Evolutionary conservation across 352 stramenopile genomes (phyloP), one percentile per base, ranked within the genome.

Genomic region (Phytopythium delawarense): DNA sequence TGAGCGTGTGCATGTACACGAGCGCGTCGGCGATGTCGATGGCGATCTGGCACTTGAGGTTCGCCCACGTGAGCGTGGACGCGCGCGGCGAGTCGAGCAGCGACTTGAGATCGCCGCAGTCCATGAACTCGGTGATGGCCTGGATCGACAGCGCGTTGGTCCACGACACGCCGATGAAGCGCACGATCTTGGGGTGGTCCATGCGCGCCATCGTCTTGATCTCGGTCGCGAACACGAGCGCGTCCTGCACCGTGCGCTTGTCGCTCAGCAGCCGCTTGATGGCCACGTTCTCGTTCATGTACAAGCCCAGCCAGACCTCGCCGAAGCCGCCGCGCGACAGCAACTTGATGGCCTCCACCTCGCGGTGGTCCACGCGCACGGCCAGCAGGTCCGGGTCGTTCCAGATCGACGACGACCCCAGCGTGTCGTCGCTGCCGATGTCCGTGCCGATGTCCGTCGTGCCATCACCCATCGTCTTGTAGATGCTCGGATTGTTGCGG

Each of bases 81-180:
- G 74, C 64, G 46, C 69, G 62, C 6, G 37, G 71, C 20, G 70
- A 84, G 54, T 80, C 65, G 2, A 91, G 61, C 13, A 85, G 59
- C 59, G 69, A 75, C 34, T 76, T 75, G 16, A 91, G 62, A 45
- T 91, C 78, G 18, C 79, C 82, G 28, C 77, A 81, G 64, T 91
- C 78, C 78, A 89, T 88, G 48, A 84, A 89, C 55, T 89, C 82
- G 0, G 71, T 87, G 44, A 91, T 65, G 9, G 75, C 74, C 60
- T 87, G 76, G 40, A 91, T 87, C 0, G 78, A 76, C 61, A 84
- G 49, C 18, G 75, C 70, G 48, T 81, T 87, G 37, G 72, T 83
- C 82, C 82, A 91, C 28, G 82, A 80, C 13, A 89, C 82, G 48
- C 82, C 82, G 35, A 89, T 81, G 44, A 91, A 88, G 15, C 52